Evolutionary conservation across 768 basidiomycete genomes (phyloP).

Genomic region (Macrolepiota albuminosa): DNA sequence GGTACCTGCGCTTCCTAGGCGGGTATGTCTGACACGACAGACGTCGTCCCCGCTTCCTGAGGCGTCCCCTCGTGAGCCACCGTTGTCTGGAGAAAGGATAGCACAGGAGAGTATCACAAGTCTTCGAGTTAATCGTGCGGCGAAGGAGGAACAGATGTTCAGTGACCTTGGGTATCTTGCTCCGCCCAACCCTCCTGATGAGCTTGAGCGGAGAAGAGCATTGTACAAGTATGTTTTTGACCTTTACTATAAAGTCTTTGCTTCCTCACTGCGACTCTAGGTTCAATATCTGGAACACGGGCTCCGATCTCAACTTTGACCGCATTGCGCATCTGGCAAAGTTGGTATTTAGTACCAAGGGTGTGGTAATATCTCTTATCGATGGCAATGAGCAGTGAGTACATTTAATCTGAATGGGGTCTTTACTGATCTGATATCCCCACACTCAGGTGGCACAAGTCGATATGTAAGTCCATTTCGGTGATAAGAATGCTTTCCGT

Average conservation of each 20-base stretch:
- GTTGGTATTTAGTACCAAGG: slow-evolving; percentile 87
- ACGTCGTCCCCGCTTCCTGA: slow-evolving; percentile 60
- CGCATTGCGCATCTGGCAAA: slow-evolving; percentile 91
- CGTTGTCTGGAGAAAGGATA: slow-evolving; percentile 26
- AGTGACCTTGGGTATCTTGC: slow-evolving; percentile 62
- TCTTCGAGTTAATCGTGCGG: slow-evolving; percentile 40
- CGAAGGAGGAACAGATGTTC: slow-evolving; percentile 68
- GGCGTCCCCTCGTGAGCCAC: slow-evolving; percentile 28
- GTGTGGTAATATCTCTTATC: slow-evolving; percentile 78
- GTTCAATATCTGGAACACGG: slow-evolving; percentile 88
- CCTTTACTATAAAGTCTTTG: neutral
- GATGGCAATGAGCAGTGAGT: slow-evolving; percentile 81
- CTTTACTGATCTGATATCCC: slow-evolving; percentile 1
- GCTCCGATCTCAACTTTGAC: slow-evolving; percentile 86
- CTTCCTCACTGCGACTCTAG: slow-evolving; percentile 28
- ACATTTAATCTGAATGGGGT: neutral
- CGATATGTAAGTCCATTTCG: slow-evolving; percentile 56
- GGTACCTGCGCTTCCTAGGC: slow-evolving; percentile 46
- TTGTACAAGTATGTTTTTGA: slow-evolving; percentile 69
- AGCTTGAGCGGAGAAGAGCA: slow-evolving; percentile 76
- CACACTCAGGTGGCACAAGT: slow-evolving; percentile 74
- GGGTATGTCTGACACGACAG: slow-evolving; percentile 55
- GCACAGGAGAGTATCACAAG: slow-evolving; percentile 23
- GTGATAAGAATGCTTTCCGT: neutral
- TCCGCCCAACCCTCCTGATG: slow-evolving; percentile 82